These are phyloP conservation scores for Plicaturopsis crispa DNA, from an alignment of 768 basidiomycete species.

Conservation along the genomic window DNA sequence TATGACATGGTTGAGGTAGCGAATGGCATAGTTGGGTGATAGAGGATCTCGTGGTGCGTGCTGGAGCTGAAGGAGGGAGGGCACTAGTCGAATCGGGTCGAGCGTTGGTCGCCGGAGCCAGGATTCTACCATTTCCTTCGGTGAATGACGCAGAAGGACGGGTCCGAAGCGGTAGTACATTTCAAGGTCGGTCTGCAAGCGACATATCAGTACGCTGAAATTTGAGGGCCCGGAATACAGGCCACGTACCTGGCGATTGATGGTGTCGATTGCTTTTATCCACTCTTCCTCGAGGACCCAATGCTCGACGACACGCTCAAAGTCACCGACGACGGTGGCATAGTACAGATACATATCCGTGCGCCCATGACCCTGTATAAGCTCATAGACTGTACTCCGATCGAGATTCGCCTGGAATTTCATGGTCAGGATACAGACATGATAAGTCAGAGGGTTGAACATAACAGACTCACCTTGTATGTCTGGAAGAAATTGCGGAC, in stretches of 20 bases:
- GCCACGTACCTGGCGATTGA: slow-evolving; percentile 72
- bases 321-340: slow-evolving; percentile 76
- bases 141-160: slow-evolving; percentile 76
- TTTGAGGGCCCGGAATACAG: slow-evolving; percentile 1
- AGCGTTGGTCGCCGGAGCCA: slow-evolving; percentile 82
- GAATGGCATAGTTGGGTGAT: slow-evolving; percentile 78
- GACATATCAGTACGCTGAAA: not conserved
- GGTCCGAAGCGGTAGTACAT: slow-evolving; percentile 92
- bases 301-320: slow-evolving; percentile 79
- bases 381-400: slow-evolving; percentile 78
- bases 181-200: slow-evolving; percentile 63
- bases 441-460: not conserved
- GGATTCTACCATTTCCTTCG: slow-evolving; percentile 86
- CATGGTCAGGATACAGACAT: not conserved
- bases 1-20: slow-evolving; percentile 81
- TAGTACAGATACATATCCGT: slow-evolving; percentile 90
- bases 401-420: slow-evolving; percentile 71
- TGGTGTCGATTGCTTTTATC: slow-evolving; percentile 82
- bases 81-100: slow-evolving; percentile 80
- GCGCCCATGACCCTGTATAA: slow-evolving; percentile 89
- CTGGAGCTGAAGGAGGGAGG: slow-evolving; percentile 79
- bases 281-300: slow-evolving; percentile 92
- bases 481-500: slow-evolving; percentile 88
- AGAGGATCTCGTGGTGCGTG: slow-evolving; percentile 65
- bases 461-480: slow-evolving; percentile 61